These are phyloP conservation scores for Cryptosporidium sp. DNA, from an alignment of 169 alveolate species.

Conservation along the genomic window DNA sequence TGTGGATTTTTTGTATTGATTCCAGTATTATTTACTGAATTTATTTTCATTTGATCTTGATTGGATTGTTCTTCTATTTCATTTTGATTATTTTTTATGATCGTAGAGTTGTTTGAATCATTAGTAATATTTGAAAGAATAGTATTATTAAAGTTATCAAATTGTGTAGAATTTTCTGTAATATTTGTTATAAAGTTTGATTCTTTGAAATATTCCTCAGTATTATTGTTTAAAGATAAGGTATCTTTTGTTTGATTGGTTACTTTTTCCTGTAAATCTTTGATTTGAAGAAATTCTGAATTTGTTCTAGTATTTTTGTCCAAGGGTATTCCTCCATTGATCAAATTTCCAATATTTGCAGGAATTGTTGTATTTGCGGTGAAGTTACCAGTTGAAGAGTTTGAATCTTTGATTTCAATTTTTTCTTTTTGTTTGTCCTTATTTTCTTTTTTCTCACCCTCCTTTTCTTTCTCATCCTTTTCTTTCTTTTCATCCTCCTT, in stretches of 20 bases:
- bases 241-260: neutral
- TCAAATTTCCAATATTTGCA: neutral
- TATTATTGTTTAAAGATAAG: neutral
- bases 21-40: neutral
- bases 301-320: neutral
- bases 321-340: neutral
- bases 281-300: neutral
- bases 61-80: neutral
- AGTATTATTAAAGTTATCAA: neutral
- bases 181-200: neutral
- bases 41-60: neutral
- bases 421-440: neutral
- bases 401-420: neutral
- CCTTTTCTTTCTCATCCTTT: neutral
- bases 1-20: no score
- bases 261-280: neutral
- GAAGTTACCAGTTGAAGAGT: conserved; percentile 4
- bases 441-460: neutral
- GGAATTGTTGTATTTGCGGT: neutral
- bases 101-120: neutral
- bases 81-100: neutral
- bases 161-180: neutral
- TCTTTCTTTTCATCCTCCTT: neutral
- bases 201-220: neutral
- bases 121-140: neutral